These are phyloP conservation scores for Pseudogymnoascus sp. DNA, from an alignment of 2,329 filamentous ascomycete genomes.

Conservation along the genomic window DNA sequence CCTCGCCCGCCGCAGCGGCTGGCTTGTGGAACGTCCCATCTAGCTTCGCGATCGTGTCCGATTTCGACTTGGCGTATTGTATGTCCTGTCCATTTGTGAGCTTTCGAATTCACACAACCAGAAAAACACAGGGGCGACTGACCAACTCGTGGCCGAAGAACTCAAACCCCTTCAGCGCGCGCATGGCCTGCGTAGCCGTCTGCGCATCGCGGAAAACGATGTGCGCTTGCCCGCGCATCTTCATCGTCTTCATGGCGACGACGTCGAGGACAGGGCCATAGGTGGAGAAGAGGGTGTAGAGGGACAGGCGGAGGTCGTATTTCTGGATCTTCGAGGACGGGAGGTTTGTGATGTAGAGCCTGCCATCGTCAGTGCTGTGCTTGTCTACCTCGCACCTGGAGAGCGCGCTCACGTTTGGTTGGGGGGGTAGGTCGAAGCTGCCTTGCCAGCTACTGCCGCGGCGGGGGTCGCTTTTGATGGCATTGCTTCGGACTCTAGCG, in stretches of 20 bases:
- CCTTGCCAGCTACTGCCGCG: conserved; percentile 29
- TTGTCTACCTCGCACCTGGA: not conserved
- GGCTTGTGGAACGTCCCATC: conserved; percentile 81
- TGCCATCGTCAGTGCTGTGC: conserved; percentile 30
- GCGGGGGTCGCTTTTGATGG: conserved; percentile 32
- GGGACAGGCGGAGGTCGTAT: conserved; percentile 70
- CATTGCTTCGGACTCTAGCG: conserved; percentile 9
- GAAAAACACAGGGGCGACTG: conserved; percentile 29
- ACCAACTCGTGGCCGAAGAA: conserved; percentile 85
- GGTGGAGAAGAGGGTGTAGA: conserved; percentile 91
- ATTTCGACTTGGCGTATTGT: conserved; percentile 82
- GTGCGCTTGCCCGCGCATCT: conserved; percentile 95
- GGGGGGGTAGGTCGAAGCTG: conserved; percentile 50
- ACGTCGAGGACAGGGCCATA: conserved; percentile 90
- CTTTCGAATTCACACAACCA: not conserved
- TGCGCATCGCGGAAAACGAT: conserved; percentile 84
- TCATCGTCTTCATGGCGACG: conserved; percentile 76
- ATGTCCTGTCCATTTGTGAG: conserved; percentile 56
- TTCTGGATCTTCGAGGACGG: conserved; percentile 83
- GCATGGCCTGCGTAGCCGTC: conserved; percentile 88
- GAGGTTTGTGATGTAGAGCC: conserved; percentile 83
- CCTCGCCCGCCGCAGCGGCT: conserved; percentile 42
- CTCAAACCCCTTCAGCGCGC: conserved; percentile 73
- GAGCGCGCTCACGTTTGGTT: conserved; percentile 61
- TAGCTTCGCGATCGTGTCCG: conserved; percentile 79